Percentiles rank a stretch among this genome's conserved stretches.
Conservation (phyloP, 2,329 filamentous ascomycete genomes). For the Aspergillus luchuensis region DNA sequence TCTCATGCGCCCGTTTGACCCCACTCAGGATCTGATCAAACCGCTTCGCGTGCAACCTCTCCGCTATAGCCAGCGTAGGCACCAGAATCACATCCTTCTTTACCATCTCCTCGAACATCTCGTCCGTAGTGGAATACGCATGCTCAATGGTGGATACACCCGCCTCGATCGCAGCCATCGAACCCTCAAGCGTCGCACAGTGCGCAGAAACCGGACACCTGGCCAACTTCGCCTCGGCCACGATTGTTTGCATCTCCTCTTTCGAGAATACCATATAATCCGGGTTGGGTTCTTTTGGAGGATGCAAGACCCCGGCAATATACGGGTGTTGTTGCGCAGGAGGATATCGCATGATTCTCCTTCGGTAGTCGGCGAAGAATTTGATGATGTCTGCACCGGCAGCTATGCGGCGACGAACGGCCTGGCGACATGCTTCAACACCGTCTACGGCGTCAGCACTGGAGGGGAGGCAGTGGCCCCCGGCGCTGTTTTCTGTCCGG, state of each 20-base stretch:
- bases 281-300: not conserved
- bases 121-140: not conserved
- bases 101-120: not conserved
- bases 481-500: not conserved
- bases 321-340: not conserved
- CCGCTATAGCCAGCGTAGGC: not conserved
- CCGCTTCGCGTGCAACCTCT: not conserved
- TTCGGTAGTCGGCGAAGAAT: not conserved
- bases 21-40: not conserved
- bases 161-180: not conserved
- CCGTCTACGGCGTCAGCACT: not conserved
- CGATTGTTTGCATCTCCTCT: not conserved
- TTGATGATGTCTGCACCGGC: not conserved
- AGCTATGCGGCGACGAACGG: constrained; percentile 1
- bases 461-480: not conserved
- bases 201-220: not conserved
- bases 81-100: not conserved
- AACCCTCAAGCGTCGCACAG: not conserved
- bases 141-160: not conserved
- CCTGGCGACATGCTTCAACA: not conserved
- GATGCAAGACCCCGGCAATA: not conserved
- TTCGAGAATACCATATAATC: not conserved
- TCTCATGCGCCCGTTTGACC: not conserved
- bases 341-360: not conserved
- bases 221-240: not conserved